Conservation (phyloP, 164 flowering plant species). For the Vitis labrusca region DNA sequence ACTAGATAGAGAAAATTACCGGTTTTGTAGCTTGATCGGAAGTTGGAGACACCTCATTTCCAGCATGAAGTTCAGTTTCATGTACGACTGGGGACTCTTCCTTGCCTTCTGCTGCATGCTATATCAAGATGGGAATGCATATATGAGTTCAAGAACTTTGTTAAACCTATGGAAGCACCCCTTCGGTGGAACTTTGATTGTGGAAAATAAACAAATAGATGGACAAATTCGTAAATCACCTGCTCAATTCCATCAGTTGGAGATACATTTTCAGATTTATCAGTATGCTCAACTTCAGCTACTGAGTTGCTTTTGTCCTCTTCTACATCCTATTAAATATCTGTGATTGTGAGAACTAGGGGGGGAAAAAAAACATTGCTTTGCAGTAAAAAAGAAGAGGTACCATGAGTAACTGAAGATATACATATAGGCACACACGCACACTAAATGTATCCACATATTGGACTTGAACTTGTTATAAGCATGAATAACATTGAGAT, state of each 20-base stretch:
- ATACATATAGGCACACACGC: too few relatives aligned
- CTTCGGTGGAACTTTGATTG: not conserved
- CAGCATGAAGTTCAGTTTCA: conserved; percentile 35
- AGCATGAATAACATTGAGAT: too few relatives aligned
- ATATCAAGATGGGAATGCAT: conserved; percentile 8
- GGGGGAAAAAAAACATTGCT: too few relatives aligned
- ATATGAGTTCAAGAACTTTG: not conserved
- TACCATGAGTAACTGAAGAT: too few relatives aligned
- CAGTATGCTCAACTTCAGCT: conserved; percentile 29
- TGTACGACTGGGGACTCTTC: conserved; percentile 25
- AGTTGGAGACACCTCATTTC: conserved; percentile 17
- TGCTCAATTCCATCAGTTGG: conserved; percentile 20
- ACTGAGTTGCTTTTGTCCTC: conserved; percentile 27
- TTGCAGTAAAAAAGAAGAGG: too few relatives aligned
- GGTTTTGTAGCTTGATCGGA: conserved; percentile 17
- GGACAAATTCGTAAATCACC: conserved; percentile 17
- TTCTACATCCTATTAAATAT: conserved; percentile 30
- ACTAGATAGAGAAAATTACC: conserved; percentile 15
- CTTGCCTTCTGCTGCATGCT: conserved; percentile 33
- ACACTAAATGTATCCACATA: too few relatives aligned
- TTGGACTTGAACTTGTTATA: too few relatives aligned
- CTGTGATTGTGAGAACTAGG: conserved; percentile 7
- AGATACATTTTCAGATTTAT: conserved; percentile 21
- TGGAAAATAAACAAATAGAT: conserved; percentile 2
- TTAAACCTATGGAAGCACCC: not conserved